phyloP scores from a whole-genome alignment of 257 asterid species.

The Apocynum venetum region DNA sequence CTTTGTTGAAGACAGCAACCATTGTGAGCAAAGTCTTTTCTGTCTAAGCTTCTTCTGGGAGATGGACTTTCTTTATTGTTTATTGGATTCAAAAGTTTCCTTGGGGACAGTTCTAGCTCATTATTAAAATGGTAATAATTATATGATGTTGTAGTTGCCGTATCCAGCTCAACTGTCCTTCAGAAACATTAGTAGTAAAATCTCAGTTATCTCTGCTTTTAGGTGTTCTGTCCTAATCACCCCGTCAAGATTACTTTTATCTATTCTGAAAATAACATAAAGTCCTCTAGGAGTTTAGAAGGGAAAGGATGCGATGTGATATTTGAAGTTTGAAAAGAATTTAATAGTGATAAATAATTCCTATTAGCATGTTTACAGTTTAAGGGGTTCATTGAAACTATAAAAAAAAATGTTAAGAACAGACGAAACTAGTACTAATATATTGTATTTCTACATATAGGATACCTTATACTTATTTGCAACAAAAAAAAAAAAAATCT shows the following conservation, averaged over 20 bases:
- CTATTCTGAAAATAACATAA: background rate
- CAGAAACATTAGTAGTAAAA: too few relatives aligned
- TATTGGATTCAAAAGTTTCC: background rate
- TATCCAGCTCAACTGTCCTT: too few relatives aligned
- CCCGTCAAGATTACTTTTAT: background rate
- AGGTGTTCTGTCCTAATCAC: background rate
- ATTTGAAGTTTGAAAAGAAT: background rate
- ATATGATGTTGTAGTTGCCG: slow-evolving; percentile 21
- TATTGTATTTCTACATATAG: background rate
- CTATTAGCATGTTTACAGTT: too few relatives aligned
- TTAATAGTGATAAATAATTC: background rate
- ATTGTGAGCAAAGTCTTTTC: slow-evolving; percentile 23
- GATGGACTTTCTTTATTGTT: background rate
- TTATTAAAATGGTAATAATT: background rate
- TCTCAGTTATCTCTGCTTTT: background rate
- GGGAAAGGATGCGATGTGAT: background rate
- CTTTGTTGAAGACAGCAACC: slow-evolving; percentile 92
- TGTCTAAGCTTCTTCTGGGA: background rate
- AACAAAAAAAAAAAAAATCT: background rate
- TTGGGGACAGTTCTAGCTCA: background rate
- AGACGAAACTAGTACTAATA: background rate
- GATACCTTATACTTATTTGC: too few relatives aligned
- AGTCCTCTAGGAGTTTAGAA: background rate
- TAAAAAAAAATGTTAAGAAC: too few relatives aligned
- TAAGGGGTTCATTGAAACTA: too few relatives aligned